Conservation (phyloP, 139 green algal genomes). For the Edaphochlamys debaryana region DNA sequence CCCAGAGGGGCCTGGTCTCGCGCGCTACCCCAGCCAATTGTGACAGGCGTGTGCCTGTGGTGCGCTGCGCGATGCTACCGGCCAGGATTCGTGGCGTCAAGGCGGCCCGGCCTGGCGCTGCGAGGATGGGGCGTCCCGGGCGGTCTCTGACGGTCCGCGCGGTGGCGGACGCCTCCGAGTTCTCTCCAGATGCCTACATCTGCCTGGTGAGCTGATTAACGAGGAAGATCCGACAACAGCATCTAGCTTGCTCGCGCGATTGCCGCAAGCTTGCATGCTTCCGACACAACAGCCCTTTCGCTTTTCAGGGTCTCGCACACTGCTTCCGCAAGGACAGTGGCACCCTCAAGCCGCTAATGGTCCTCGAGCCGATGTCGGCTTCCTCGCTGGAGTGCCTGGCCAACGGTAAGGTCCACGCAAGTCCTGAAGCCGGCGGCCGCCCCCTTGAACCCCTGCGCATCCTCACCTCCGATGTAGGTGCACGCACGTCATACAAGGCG, state of each 20-base stretch:
- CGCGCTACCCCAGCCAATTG: neutral
- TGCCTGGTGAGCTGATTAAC: neutral
- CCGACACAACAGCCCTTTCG: neutral
- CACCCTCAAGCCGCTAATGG: slow-evolving; percentile 71
- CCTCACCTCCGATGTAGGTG: slow-evolving; percentile 52
- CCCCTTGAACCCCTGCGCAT: neutral
- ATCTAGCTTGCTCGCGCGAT: no score
- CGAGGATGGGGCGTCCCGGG: neutral
- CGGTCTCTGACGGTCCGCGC: neutral
- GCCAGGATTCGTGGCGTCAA: neutral
- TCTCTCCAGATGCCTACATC: slow-evolving; percentile 21
- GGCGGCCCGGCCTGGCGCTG: no score
- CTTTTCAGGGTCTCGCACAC: slow-evolving; percentile 77
- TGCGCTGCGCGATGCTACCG: neutral
- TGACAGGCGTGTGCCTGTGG: neutral
- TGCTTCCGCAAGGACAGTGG: slow-evolving; percentile 87
- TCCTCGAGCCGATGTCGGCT: slow-evolving; percentile 89
- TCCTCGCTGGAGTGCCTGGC: slow-evolving; percentile 88
- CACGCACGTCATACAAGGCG: slow-evolving; percentile 83
- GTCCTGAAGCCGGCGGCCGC: neutral
- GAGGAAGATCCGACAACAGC: neutral
- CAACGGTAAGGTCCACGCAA: slow-evolving; percentile 56
- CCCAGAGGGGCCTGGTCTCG: neutral
- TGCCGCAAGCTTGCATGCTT: neutral
- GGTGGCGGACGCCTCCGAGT: neutral